Percentiles rank a stretch among this genome's conserved stretches.
phyloP scores from a whole-genome alignment of 805 yeast species.

The Diddensiella transvaalensis region DNA sequence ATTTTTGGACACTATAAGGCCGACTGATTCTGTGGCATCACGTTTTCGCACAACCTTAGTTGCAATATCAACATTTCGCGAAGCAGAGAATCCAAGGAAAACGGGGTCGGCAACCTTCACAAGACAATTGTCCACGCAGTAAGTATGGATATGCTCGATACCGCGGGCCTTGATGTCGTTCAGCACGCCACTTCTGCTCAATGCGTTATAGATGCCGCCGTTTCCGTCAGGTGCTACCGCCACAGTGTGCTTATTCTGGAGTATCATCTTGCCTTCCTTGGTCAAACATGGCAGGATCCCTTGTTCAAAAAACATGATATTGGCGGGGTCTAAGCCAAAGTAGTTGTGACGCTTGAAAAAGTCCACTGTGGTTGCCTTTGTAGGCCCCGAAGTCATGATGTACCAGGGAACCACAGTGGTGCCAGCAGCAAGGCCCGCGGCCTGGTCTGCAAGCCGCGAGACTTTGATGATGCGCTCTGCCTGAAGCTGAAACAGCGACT shows the following conservation, averaged over 20 bases:
- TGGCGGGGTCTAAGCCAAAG: slow-evolving; percentile 64
- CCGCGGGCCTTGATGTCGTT: slow-evolving; percentile 65
- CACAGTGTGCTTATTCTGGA: slow-evolving; percentile 51
- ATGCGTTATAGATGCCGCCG: slow-evolving; percentile 92
- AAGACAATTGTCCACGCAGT: slow-evolving; percentile 91
- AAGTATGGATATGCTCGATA: slow-evolving; percentile 88
- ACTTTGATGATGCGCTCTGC: slow-evolving; percentile 75
- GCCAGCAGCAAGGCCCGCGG: slow-evolving; percentile 20
- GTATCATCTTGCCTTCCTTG: slow-evolving; percentile 65
- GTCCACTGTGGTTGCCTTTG: slow-evolving; percentile 66
- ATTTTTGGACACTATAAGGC: slow-evolving; percentile 67
- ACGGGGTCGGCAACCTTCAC: slow-evolving; percentile 93
- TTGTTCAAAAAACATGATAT: slow-evolving; percentile 83
- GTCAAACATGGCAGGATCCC: slow-evolving; percentile 92
- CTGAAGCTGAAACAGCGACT: slow-evolving; percentile 86
- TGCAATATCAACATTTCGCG: slow-evolving; percentile 65
- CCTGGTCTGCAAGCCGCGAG: slow-evolving; percentile 49
- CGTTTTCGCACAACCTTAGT: slow-evolving; percentile 95
- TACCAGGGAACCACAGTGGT: slow-evolving; percentile 63
- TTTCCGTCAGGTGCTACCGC: slow-evolving; percentile 96
- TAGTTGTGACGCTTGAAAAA: slow-evolving; percentile 59
- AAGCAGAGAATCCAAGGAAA: slow-evolving; percentile 79
- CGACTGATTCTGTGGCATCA: slow-evolving; percentile 83
- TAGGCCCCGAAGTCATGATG: slow-evolving; percentile 92
- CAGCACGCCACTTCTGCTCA: slow-evolving; percentile 58